A percentile compares a stretch with the other conserved stretches of the same genome.
phyloP scores from a whole-genome alignment of 345 rosid genomes.

The Ceriops zippeliana region DNA sequence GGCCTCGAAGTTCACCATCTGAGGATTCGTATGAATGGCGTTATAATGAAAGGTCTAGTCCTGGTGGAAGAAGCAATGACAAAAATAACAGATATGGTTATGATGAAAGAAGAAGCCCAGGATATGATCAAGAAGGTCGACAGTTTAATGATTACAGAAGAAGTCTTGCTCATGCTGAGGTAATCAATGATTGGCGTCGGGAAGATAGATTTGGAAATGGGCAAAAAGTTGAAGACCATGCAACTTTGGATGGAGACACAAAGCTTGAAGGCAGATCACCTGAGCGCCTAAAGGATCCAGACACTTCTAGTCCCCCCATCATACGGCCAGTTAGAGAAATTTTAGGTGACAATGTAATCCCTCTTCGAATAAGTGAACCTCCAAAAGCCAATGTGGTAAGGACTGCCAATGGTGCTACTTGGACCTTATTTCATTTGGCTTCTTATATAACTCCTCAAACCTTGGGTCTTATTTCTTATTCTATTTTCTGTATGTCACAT shows the following conservation, averaged over 20 bases:
- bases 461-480: conserved; percentile 1
- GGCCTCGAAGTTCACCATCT: conserved; percentile 82
- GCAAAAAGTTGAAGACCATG: conserved; percentile 49
- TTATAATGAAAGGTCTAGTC: conserved; percentile 66
- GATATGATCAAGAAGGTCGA: conserved; percentile 56
- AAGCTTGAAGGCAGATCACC: conserved; percentile 68
- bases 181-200: conserved; percentile 84
- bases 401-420: conserved; percentile 42
- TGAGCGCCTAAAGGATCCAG: conserved; percentile 58
- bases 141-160: conserved; percentile 47
- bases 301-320: conserved; percentile 68
- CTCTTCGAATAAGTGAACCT: conserved; percentile 80
- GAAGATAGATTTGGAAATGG: conserved; percentile 88
- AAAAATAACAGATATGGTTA: conserved; percentile 38
- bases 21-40: conserved; percentile 72
- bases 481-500: neutral
- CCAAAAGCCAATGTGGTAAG: conserved; percentile 65
- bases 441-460: neutral
- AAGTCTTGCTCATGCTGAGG: conserved; percentile 75
- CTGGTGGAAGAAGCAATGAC: conserved; percentile 70
- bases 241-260: conserved; percentile 50
- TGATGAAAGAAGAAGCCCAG: conserved; percentile 66
- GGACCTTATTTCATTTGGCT: conserved; percentile 25
- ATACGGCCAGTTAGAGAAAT: conserved; percentile 88
- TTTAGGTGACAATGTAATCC: conserved; percentile 77